phyloP scores from a whole-genome alignment of 108 stramenopile species.

The Cyclotella baltica region DNA sequence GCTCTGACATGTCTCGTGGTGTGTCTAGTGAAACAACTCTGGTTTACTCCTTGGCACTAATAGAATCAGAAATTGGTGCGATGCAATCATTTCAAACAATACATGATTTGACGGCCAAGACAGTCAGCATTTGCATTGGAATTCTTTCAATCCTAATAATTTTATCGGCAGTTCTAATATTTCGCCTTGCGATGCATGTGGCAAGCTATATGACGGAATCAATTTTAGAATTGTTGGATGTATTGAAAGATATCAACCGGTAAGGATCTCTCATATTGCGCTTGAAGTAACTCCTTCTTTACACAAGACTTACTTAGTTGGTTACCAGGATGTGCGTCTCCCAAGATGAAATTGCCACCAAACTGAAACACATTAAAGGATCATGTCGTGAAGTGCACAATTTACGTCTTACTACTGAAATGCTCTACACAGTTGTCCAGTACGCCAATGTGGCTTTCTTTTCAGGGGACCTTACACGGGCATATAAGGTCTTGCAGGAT shows the following conservation, averaged over 20 bases:
- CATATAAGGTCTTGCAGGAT: slow-evolving; percentile 55
- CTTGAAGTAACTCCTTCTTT: not conserved
- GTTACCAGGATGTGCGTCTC: slow-evolving; percentile 19
- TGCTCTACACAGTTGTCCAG: slow-evolving; percentile 60
- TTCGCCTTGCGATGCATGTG: not conserved
- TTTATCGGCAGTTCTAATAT: not conserved
- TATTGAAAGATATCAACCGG: slow-evolving; percentile 58
- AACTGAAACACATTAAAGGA: slow-evolving; percentile 44
- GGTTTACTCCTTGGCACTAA: slow-evolving; percentile 52
- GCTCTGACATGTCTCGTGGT: slow-evolving; percentile 54
- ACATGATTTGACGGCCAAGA: slow-evolving; percentile 8
- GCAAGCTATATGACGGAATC: not conserved
- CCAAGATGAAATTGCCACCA: slow-evolving; percentile 58
- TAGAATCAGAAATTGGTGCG: slow-evolving; percentile 14
- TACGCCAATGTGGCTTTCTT: slow-evolving; percentile 69
- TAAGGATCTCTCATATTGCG: not conserved
- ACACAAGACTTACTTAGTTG: not conserved
- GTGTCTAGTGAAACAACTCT: slow-evolving; percentile 23
- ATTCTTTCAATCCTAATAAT: slow-evolving; percentile 10
- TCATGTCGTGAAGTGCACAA: slow-evolving; percentile 55
- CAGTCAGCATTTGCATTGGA: slow-evolving; percentile 16
- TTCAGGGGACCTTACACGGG: slow-evolving; percentile 52
- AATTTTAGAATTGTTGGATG: not conserved
- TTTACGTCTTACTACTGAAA: slow-evolving; percentile 61
- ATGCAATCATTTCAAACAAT: slow-evolving; percentile 5